phyloP scores from a whole-genome alignment of 495 filamentous ascomycete species.

The Lophium mytilinum region DNA sequence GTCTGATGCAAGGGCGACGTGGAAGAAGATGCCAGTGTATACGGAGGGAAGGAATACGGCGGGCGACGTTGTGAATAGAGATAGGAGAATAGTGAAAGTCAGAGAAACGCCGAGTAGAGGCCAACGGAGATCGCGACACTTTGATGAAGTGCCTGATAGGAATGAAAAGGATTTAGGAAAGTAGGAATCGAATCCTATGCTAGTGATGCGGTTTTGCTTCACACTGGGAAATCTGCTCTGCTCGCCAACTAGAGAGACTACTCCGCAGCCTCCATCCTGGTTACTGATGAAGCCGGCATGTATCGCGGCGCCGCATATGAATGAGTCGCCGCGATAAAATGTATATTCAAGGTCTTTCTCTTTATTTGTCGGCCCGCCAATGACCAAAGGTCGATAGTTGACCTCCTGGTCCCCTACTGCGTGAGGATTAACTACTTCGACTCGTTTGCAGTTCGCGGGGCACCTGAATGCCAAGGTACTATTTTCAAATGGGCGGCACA shows the following conservation, averaged over 20 bases:
- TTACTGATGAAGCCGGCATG: slow-evolving; percentile 37
- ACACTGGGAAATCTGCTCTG: slow-evolving; percentile 27
- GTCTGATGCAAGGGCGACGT: slow-evolving; percentile 38
- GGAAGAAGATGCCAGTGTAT: slow-evolving; percentile 36
- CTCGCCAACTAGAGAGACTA: slow-evolving; percentile 33
- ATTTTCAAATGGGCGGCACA: slow-evolving; percentile 37
- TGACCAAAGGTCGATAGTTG: slow-evolving; percentile 33
- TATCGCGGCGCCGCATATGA: slow-evolving; percentile 38
- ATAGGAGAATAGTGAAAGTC: slow-evolving; percentile 32
- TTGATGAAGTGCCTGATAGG: slow-evolving; percentile 30
- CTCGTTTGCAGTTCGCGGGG: slow-evolving; percentile 35
- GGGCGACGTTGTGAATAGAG: slow-evolving; percentile 37
- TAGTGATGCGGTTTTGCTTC: slow-evolving; percentile 29
- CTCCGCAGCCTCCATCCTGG: slow-evolving; percentile 34
- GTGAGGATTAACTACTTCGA: slow-evolving; percentile 32
- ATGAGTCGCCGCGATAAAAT: slow-evolving; percentile 37
- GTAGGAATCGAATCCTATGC: slow-evolving; percentile 34
- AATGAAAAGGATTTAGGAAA: slow-evolving; percentile 37
- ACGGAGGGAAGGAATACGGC: slow-evolving; percentile 35
- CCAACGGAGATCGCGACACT: slow-evolving; percentile 38
- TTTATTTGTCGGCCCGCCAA: slow-evolving; percentile 33
- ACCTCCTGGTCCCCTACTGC: slow-evolving; percentile 36
- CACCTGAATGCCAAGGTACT: slow-evolving; percentile 34
- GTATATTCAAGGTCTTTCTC: slow-evolving; percentile 20
- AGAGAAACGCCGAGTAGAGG: slow-evolving; percentile 34